These are phyloP conservation scores for Fusarium palustre DNA, from an alignment of 2,329 filamentous ascomycete species.

Conservation along the genomic window DNA sequence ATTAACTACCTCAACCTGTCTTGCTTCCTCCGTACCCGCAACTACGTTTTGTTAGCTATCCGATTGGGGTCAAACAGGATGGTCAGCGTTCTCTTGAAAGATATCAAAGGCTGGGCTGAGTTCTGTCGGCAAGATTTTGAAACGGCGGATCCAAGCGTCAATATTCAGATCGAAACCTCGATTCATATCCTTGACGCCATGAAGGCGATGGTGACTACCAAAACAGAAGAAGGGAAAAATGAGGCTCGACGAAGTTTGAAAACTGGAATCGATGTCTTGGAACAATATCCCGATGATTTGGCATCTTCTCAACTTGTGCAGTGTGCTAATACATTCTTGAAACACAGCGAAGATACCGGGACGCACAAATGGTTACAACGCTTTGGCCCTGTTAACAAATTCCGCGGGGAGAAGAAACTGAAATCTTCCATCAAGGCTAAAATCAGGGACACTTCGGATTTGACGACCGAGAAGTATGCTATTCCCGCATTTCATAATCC, in stretches of 20 bases:
- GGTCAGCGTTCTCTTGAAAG: slow-evolving; percentile 11
- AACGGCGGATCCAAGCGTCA: slow-evolving; percentile 29
- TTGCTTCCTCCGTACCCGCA: slow-evolving; percentile 32
- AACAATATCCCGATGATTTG: background rate
- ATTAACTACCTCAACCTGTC: slow-evolving; percentile 37
- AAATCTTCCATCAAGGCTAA: background rate
- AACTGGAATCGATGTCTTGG: background rate
- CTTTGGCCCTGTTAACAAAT: background rate
- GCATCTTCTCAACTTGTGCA: background rate
- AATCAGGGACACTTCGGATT: background rate
- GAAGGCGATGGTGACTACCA: background rate
- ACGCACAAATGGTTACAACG: background rate
- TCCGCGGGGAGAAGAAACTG: background rate
- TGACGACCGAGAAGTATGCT: background rate
- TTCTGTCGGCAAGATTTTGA: slow-evolving; percentile 17
- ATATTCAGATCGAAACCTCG: slow-evolving; percentile 8
- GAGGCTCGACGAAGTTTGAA: background rate
- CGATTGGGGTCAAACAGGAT: background rate
- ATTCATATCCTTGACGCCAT: slow-evolving; percentile 22
- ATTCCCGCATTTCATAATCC: slow-evolving; percentile 17
- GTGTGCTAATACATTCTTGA: background rate
- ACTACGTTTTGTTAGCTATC: slow-evolving; percentile 27
- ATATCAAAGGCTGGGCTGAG: slow-evolving; percentile 15
- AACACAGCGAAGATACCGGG: background rate
- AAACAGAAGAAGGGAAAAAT: background rate